Evolutionary conservation across 2,329 filamentous ascomycete genomes (phyloP).

Genomic region (Myriosclerotinia scirpicola): DNA sequence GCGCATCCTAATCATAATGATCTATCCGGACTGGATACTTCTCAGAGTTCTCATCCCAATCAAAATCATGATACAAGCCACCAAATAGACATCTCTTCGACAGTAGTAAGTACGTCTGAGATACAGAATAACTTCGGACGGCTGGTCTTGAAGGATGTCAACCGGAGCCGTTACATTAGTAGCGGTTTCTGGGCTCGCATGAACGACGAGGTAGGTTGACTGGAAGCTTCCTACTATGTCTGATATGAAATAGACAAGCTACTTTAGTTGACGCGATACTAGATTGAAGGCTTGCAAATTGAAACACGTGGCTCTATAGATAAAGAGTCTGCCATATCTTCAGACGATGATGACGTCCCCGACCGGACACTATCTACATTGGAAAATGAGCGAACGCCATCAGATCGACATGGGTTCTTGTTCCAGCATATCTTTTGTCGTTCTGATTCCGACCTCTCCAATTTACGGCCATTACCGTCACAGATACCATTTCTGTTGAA

Average conservation of each 20-base stretch:
- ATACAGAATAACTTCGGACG: constrained; percentile 49
- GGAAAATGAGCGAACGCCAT: constrained; percentile 46
- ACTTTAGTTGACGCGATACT: constrained; percentile 24
- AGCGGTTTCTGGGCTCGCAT: constrained; percentile 57
- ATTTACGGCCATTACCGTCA: constrained; percentile 53
- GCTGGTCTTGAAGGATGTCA: constrained; percentile 48
- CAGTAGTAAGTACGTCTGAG: not conserved
- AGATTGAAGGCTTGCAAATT: constrained; percentile 49
- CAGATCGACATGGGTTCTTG: constrained; percentile 52
- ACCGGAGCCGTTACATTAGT: constrained; percentile 47
- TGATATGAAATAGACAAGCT: constrained; percentile 27
- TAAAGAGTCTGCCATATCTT: constrained; percentile 42
- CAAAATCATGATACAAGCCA: constrained; percentile 31
- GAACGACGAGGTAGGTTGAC: constrained; percentile 51
- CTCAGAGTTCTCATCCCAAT: constrained; percentile 34
- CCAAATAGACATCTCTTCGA: constrained; percentile 15
- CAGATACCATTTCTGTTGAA: constrained; percentile 56
- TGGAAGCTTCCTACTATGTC: not conserved
- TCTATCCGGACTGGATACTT: constrained; percentile 36
- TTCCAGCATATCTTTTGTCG: constrained; percentile 48
- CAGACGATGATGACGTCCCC: constrained; percentile 43
- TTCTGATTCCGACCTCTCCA: constrained; percentile 40
- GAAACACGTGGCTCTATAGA: constrained; percentile 40
- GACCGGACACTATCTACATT: constrained; percentile 40
- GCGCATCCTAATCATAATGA: not conserved